Conservation (phyloP, 129 eudicot species). For the Flaveria bidentis region DNA sequence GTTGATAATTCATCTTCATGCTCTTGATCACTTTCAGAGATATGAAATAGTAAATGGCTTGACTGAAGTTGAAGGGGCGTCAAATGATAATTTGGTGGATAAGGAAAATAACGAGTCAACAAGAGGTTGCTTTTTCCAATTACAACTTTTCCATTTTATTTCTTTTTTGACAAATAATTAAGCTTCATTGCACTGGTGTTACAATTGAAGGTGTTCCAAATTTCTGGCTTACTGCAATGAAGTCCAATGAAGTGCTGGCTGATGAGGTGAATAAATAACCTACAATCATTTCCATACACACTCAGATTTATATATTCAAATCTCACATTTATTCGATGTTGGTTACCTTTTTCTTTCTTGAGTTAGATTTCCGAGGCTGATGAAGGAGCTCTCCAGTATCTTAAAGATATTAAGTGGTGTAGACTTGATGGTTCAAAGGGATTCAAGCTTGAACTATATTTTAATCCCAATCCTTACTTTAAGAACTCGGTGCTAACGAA, state of each 20-base stretch:
- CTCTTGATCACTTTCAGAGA: constrained; percentile 49
- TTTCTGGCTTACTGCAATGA: constrained; percentile 95
- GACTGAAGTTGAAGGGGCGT: constrained; percentile 69
- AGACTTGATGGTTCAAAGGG: constrained; percentile 76
- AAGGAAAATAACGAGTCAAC: constrained; percentile 42
- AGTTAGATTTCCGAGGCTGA: constrained; percentile 80
- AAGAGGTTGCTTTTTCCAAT: constrained; percentile 38
- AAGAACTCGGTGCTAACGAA: constrained; percentile 69
- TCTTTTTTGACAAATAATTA: constrained; percentile 12
- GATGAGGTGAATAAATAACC: constrained; percentile 59
- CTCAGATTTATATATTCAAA: neutral
- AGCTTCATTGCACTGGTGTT: constrained; percentile 13
- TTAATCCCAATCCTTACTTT: constrained; percentile 84
- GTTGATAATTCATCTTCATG: constrained; percentile 13
- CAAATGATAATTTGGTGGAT: constrained; percentile 31
- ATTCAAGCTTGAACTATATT: constrained; percentile 80
- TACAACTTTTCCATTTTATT: neutral
- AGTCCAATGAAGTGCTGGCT: constrained; percentile 73
- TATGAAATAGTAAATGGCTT: constrained; percentile 81
- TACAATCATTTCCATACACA: neutral
- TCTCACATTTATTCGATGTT: neutral
- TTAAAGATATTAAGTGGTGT: constrained; percentile 85
- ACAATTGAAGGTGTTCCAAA: constrained; percentile 85
- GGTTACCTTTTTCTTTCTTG: neutral
- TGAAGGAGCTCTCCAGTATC: constrained; percentile 87